Percentiles rank a stretch among this genome's conserved stretches.
Conservation (phyloP, 257 asterid species). For the Anisodus acutangulus region DNA sequence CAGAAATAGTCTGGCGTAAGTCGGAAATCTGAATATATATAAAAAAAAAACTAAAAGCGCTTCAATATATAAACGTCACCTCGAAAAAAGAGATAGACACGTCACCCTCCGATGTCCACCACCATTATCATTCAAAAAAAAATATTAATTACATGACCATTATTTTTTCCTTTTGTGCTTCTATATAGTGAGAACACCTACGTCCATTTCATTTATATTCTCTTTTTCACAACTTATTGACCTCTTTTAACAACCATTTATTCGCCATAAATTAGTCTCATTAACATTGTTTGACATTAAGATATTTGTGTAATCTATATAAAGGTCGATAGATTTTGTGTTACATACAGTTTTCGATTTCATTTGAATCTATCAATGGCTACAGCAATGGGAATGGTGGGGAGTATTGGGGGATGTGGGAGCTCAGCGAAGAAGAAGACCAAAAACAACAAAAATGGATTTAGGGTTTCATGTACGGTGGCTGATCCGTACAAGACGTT, state of each 20-base stretch:
- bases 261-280: neutral
- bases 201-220: neutral
- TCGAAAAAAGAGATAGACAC: neutral
- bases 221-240: neutral
- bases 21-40: no score
- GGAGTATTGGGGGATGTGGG: conserved; percentile 48
- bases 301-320: neutral
- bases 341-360: neutral
- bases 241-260: neutral
- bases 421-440: conserved; percentile 31
- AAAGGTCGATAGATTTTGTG: neutral
- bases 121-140: neutral
- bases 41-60: neutral
- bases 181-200: neutral
- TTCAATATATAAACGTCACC: neutral
- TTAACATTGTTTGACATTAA: neutral
- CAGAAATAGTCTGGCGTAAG: no score
- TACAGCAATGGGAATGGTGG: conserved; percentile 40
- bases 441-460: conserved; percentile 37
- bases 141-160: neutral
- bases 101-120: conserved; percentile 10
- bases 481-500: conserved; percentile 80
- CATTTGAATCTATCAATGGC: conserved; percentile 47
- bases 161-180: neutral
- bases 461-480: conserved; percentile 56